Percentiles rank a stretch among this genome's conserved stretches.
These are phyloP conservation scores for Singerocomus inundabilis DNA, from an alignment of 1,284 basidiomycete species.

Conservation along the genomic window DNA sequence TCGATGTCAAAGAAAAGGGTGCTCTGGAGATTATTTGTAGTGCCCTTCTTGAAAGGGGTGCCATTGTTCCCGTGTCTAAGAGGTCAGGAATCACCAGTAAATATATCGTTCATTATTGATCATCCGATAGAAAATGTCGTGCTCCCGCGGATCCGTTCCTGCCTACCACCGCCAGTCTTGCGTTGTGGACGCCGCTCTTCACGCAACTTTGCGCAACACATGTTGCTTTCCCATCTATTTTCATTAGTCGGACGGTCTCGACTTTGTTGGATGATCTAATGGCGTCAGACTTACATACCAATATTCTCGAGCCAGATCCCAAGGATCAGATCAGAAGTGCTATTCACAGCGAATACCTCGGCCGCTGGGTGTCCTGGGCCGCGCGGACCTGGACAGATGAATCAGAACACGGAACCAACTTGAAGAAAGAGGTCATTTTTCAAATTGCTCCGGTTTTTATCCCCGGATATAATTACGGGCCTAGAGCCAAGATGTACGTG, in stretches of 20 bases:
- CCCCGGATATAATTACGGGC: slow-evolving; percentile 30
- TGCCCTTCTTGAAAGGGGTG: slow-evolving; percentile 58
- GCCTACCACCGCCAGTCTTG: slow-evolving; percentile 53
- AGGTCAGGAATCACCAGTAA: slow-evolving; percentile 50
- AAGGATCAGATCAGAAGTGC: slow-evolving; percentile 23
- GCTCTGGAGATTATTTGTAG: slow-evolving; percentile 70
- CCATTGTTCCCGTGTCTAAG: slow-evolving; percentile 75
- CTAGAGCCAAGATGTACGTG: slow-evolving; percentile 40
- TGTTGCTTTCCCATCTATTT: slow-evolving; percentile 48
- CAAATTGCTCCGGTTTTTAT: slow-evolving; percentile 50
- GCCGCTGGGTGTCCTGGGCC: slow-evolving; percentile 67
- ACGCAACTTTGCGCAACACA: slow-evolving; percentile 58
- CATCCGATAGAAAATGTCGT: slow-evolving; percentile 55
- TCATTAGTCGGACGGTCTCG: slow-evolving; percentile 53
- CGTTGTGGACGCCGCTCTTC: slow-evolving; percentile 74
- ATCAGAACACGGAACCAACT: slow-evolving; percentile 32
- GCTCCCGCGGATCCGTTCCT: slow-evolving; percentile 43
- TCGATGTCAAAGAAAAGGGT: slow-evolving; percentile 55
- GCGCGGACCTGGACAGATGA: slow-evolving; percentile 40
- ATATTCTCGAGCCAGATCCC: slow-evolving; percentile 15
- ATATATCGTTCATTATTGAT: slow-evolving; percentile 7
- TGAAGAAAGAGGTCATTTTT: slow-evolving; percentile 46
- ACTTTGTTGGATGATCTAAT: slow-evolving; percentile 35
- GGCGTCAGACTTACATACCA: not conserved
- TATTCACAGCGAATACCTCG: slow-evolving; percentile 58